Evolutionary conservation across 2,329 filamentous ascomycete species (phyloP).

Genomic region (Beauveria rudraprayagi): DNA sequence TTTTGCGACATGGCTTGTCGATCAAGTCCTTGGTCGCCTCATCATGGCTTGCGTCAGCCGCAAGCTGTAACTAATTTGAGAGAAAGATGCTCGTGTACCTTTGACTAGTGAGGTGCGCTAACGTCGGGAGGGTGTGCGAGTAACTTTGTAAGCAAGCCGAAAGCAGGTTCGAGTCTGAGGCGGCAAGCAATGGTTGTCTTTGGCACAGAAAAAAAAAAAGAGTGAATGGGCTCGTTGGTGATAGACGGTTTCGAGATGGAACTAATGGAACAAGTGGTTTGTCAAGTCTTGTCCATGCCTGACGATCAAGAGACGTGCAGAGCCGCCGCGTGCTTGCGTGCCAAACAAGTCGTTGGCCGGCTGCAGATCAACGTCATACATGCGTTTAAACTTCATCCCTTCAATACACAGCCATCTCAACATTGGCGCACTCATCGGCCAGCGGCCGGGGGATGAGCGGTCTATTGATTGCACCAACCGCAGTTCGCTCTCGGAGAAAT

Average conservation of each 20-base stretch:
- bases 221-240: background rate
- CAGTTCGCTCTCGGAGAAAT: too few species aligned
- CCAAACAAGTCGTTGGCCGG: background rate
- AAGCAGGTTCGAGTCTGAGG: background rate
- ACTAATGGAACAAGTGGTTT: background rate
- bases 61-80: background rate
- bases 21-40: background rate
- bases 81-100: background rate
- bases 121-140: background rate
- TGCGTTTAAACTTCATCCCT: constrained; percentile 2
- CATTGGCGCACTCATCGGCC: background rate
- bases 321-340: background rate
- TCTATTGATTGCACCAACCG: background rate
- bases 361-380: constrained; percentile 7
- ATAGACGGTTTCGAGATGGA: background rate
- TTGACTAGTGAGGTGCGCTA: background rate
- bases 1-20: background rate
- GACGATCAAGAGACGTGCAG: background rate
- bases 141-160: background rate
- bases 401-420: background rate
- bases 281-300: background rate
- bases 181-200: too few species aligned
- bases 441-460: background rate
- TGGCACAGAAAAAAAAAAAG: background rate
- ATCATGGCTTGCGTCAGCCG: background rate